Conservation (phyloP, 768 basidiomycete species). For the Rossbeevera mucosa region DNA sequence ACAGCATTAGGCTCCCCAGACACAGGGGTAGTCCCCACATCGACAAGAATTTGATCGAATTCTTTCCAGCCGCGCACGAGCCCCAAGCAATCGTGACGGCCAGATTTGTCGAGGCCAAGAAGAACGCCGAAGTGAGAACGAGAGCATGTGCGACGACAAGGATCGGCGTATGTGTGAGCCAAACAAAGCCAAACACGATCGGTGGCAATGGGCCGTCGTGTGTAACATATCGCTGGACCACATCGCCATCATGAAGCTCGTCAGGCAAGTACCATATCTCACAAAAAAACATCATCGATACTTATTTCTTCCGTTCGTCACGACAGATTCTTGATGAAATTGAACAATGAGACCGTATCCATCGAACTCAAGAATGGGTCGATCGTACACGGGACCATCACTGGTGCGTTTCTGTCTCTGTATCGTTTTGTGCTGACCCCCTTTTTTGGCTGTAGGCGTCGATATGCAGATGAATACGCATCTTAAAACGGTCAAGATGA, state of each 20-base stretch:
- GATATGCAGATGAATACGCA: conserved; percentile 99
- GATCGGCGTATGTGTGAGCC: neutral
- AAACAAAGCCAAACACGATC: conserved; percentile 24
- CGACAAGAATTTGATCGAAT: no score
- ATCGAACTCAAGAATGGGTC: conserved; percentile 98
- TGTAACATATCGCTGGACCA: conserved; percentile 22
- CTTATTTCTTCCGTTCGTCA: conserved; percentile 13
- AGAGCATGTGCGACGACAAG: no score
- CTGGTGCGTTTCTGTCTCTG: conserved; percentile 52
- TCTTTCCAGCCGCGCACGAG: no score
- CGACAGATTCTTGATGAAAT: conserved; percentile 94
- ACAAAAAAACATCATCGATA: conserved; percentile 16
- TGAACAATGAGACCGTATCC: conserved; percentile 98
- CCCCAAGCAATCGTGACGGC: no score
- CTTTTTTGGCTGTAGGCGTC: conserved; percentile 65
- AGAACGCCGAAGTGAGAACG: no score
- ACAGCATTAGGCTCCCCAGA: no score
- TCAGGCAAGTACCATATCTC: conserved; percentile 48
- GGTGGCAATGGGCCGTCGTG: conserved; percentile 10
- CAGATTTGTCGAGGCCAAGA: neutral
- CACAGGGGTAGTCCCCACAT: no score
- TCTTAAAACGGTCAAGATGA: conserved; percentile 96
- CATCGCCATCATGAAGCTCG: conserved; percentile 68
- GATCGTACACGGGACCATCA: conserved; percentile 92
- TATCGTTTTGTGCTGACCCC: neutral